Base-by-base conservation (phyloP, 495 filamentous ascomycete genomes). In the Astrothelium macrocarpum region DNA sequence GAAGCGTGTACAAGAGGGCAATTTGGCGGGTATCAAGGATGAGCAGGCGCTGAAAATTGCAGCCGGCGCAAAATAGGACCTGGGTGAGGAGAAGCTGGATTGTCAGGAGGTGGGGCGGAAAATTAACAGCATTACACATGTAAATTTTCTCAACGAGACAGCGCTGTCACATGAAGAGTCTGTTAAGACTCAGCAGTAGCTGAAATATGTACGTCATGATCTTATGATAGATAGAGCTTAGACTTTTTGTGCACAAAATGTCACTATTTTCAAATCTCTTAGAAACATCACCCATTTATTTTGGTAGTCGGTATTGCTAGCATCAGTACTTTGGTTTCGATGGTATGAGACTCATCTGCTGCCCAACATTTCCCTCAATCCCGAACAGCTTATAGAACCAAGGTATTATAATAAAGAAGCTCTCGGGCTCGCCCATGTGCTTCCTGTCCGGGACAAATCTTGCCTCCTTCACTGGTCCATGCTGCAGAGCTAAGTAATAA, bases 1-100 rank as follows among this genome's bases (percentile, higher is more conserved):
- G 73, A 90, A 96, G 83, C 79, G 91, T 29, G 85, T 91, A 66
- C 83, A 86, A 78, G 81, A 84, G 46, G 91, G 91, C 25, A 90
- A 91, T 71, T 65, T 85, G 70, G 87, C 85, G 34, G 91, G 90
- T 69, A 90, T 96, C 68, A 78, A 84, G 66, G 82, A 94, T 75
- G 83, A 84, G 49, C 85, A 88, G 71, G 70, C 64, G 23, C 72
- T 75, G 70, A 56, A 73, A 59, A 61, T 62, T 49, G 64, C 67
- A 18, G 68, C 63, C 26, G 53, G 36, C 49, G 61, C n/a, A 10
- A 43, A 25, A 14, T 26, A 45, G 20, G 43, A 62, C 10, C 9
- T 31, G 26, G 60, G 25, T 5, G 34, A 53, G 39, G 18, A 18
- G n/a, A 32, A 62, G 60, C 31, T 28, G 39, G 28, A 26, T 29